Evolutionary conservation across 2,329 filamentous ascomycete species (phyloP).

Genomic region (Aureobasidium sp.): DNA sequence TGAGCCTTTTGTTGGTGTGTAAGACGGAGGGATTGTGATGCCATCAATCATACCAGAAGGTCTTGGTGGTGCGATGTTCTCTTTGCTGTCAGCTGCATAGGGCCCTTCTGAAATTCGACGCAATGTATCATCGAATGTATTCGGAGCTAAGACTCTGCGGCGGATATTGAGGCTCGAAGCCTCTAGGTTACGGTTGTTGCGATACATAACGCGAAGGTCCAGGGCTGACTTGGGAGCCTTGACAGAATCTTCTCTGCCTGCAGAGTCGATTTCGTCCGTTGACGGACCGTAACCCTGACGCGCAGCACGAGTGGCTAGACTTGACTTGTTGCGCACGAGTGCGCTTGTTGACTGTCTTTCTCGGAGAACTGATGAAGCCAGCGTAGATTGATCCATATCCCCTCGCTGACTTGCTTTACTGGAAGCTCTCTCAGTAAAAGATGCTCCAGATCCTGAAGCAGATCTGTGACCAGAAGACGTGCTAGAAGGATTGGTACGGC

Average conservation of each 20-base stretch:
- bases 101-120: conserved; percentile 29
- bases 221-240: conserved; percentile 25
- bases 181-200: conserved; percentile 16
- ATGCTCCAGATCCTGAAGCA: neutral
- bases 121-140: conserved; percentile 28
- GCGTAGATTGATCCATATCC: neutral
- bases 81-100: conserved; percentile 21
- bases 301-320: neutral
- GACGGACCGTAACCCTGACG: neutral
- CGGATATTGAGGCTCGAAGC: conserved; percentile 18
- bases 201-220: conserved; percentile 30
- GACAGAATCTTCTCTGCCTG: conserved; percentile 7
- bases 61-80: conserved; percentile 11
- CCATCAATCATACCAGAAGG: conserved; percentile 6
- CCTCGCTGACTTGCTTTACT: neutral
- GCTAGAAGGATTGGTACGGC: neutral
- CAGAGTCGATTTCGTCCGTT: neutral
- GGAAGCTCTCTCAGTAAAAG: neutral
- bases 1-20: conserved; percentile 15
- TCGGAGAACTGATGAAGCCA: neutral
- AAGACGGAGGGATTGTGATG: conserved; percentile 15
- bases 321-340: neutral
- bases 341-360: neutral
- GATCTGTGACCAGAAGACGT: neutral
- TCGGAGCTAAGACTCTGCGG: conserved; percentile 11